Evolutionary conservation across 2,329 filamentous ascomycete species (phyloP).

Genomic region (Fusarium sp.): DNA sequence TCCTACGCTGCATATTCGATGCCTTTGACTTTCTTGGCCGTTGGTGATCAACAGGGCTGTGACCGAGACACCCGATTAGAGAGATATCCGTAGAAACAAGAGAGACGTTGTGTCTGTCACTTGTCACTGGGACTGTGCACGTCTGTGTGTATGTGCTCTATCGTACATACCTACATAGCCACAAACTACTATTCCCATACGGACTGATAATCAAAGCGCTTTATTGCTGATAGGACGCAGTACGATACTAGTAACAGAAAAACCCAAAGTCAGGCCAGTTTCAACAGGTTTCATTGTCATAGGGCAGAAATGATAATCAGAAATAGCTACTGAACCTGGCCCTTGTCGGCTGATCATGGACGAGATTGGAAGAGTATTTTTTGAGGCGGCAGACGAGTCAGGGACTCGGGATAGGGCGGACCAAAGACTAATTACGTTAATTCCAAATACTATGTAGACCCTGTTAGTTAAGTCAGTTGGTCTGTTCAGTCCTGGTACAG

Average conservation of each 20-base stretch:
- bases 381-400: slow-evolving; percentile 33
- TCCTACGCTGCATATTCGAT: not conserved
- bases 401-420: slow-evolving; percentile 31
- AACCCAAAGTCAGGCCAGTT: slow-evolving; percentile 40
- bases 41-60: slow-evolving; percentile 28
- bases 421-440: slow-evolving; percentile 2
- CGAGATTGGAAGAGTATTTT: slow-evolving; percentile 18
- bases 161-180: slow-evolving; percentile 5
- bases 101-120: slow-evolving; percentile 9
- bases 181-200: not conserved
- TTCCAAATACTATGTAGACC: slow-evolving; percentile 16
- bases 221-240: slow-evolving; percentile 3
- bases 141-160: slow-evolving; percentile 26
- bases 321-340: not conserved
- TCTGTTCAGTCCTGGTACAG: not conserved
- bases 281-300: slow-evolving; percentile 21
- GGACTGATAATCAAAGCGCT: not conserved
- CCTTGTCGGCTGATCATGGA: slow-evolving; percentile 18
- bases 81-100: not conserved
- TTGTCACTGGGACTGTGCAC: slow-evolving; percentile 7
- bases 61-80: slow-evolving; percentile 34
- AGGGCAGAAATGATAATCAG: slow-evolving; percentile 25
- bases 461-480: not conserved
- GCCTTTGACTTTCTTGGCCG: slow-evolving; percentile 18
- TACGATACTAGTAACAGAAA: not conserved